Percentiles rank a stretch among this genome's conserved stretches.
phyloP scores from a whole-genome alignment of 2,329 filamentous ascomycete species.

The Lojkania enalia region DNA sequence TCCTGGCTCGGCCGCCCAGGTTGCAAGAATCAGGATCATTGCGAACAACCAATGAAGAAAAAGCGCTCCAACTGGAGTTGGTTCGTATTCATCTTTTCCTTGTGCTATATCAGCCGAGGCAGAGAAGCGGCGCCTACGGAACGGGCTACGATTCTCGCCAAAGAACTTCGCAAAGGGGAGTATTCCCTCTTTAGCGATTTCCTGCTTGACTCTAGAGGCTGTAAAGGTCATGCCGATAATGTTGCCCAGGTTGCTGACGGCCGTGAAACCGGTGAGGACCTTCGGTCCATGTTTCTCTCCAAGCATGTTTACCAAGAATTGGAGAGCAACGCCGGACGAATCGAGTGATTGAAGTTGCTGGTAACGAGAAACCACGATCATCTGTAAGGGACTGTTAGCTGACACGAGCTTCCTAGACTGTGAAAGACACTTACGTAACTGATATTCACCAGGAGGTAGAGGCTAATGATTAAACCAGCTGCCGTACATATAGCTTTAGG shows the following conservation, averaged over 20 bases:
- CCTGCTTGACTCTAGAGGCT: slow-evolving; percentile 54
- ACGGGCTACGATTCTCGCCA: slow-evolving; percentile 16
- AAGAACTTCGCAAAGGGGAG: slow-evolving; percentile 25
- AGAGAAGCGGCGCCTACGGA: slow-evolving; percentile 3
- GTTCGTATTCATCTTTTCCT: slow-evolving; percentile 9
- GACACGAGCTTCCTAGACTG: background rate
- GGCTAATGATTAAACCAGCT: slow-evolving; percentile 24
- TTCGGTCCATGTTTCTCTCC: slow-evolving; percentile 7
- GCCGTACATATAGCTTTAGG: slow-evolving; percentile 12
- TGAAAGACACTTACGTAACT: slow-evolving; percentile 50
- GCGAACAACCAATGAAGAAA: slow-evolving; percentile 25
- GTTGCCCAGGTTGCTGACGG: slow-evolving; percentile 60
- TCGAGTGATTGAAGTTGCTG: slow-evolving; percentile 14
- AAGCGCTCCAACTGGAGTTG: slow-evolving; percentile 22
- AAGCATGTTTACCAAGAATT: slow-evolving; percentile 28
- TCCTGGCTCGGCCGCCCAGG: slow-evolving; percentile 1
- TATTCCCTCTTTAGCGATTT: slow-evolving; percentile 56
- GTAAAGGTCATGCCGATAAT: slow-evolving; percentile 62
- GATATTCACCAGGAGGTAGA: slow-evolving; percentile 48
- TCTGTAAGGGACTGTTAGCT: slow-evolving; percentile 11
- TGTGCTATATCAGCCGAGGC: background rate
- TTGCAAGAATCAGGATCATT: slow-evolving; percentile 9
- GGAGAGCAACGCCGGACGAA: slow-evolving; percentile 13
- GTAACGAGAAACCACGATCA: slow-evolving; percentile 30
- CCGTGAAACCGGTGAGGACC: slow-evolving; percentile 56